phyloP scores from a whole-genome alignment of 352 stramenopile species.

The Globisporangium abappressorium region DNA sequence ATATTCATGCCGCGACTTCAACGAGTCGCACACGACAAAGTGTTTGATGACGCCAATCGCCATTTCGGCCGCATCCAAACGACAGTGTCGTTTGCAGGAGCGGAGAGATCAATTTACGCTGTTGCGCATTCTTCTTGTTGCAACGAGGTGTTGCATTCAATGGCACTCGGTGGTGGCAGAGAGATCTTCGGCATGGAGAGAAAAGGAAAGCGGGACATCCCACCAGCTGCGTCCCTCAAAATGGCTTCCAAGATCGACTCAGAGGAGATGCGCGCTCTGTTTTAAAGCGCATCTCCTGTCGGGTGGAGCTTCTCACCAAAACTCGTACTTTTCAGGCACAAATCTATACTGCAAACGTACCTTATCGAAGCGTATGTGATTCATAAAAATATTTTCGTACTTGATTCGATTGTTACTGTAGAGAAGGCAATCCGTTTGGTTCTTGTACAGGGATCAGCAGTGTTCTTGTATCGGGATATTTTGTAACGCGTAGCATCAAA shows the following conservation, averaged over 20 bases:
- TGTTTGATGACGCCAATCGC: neutral
- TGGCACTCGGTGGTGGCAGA: too few relatives aligned
- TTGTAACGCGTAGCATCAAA: neutral
- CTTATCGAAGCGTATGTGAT: neutral
- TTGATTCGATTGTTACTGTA: neutral
- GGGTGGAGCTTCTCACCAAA: neutral
- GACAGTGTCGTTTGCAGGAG: too few relatives aligned
- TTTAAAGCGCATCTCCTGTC: neutral
- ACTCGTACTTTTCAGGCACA: neutral
- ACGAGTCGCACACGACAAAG: neutral
- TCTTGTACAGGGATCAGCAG: too few relatives aligned
- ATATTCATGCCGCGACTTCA: neutral
- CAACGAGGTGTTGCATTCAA: too few relatives aligned
- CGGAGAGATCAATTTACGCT: too few relatives aligned
- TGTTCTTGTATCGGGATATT: too few relatives aligned
- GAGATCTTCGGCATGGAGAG: neutral
- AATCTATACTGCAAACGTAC: neutral
- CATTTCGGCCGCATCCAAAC: neutral
- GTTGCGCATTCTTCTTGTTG: too few relatives aligned
- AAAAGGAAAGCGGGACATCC: neutral
- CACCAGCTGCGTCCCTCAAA: neutral
- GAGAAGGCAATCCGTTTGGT: too few relatives aligned
- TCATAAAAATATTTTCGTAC: neutral
- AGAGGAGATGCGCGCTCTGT: neutral
- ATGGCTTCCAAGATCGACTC: neutral